phyloP scores from a whole-genome alignment of 257 asterid genomes.

The Marsdenia floribunda region DNA sequence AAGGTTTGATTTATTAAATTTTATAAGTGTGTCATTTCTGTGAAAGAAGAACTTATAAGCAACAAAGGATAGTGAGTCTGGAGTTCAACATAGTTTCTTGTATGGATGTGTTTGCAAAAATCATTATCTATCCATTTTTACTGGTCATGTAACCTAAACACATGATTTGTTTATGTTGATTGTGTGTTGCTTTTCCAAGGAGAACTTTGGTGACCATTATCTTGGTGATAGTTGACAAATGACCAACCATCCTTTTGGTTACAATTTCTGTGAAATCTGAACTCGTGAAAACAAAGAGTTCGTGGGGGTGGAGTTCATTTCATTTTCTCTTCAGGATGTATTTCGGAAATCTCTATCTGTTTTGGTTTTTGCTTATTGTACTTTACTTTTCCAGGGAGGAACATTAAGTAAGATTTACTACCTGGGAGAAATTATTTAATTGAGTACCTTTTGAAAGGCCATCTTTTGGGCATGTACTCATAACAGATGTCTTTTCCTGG shows the following conservation, averaged over 20 bases:
- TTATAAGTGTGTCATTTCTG: background rate
- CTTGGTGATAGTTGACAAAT: background rate
- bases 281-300: background rate
- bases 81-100: background rate
- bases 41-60: background rate
- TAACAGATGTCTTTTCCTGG: background rate
- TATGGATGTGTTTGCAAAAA: background rate
- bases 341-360: background rate
- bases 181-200: background rate
- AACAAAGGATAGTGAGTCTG: background rate
- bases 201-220: background rate
- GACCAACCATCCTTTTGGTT: background rate
- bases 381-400: background rate
- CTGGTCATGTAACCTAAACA: background rate
- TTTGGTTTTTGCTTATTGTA: background rate
- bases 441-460: background rate
- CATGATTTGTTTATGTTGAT: background rate
- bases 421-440: background rate
- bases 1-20: background rate
- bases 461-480: background rate
- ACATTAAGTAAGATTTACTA: background rate
- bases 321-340: background rate
- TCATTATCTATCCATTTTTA: background rate
- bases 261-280: background rate
- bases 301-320: background rate